These are phyloP conservation scores for Rhododendron ovatum DNA, from an alignment of 148 eudicot species.

Conservation along the genomic window DNA sequence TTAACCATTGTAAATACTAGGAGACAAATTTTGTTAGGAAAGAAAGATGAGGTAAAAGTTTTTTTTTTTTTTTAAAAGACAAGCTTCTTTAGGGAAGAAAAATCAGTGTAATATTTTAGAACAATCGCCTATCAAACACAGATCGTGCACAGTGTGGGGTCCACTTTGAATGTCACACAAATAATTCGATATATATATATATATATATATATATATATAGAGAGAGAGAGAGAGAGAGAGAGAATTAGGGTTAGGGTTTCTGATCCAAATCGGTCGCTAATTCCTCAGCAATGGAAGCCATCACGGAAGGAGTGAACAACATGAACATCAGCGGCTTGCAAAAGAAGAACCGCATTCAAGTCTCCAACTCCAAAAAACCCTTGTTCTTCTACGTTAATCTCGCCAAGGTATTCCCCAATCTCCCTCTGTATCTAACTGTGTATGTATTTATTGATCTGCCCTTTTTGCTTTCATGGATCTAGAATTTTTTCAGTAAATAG, in stretches of 20 bases:
- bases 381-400: conserved; percentile 71
- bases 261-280: neutral
- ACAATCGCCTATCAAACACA: too few species aligned
- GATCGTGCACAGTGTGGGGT: too few species aligned
- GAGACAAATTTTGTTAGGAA: too few species aligned
- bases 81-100: too few species aligned
- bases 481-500: neutral
- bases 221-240: neutral
- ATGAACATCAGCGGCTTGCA: conserved; percentile 34
- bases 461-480: neutral
- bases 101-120: too few species aligned
- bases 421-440: neutral
- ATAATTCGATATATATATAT: too few species aligned
- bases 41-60: too few species aligned
- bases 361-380: conserved; percentile 64
- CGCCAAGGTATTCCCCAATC: conserved; percentile 37
- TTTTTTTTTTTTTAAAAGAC: too few species aligned
- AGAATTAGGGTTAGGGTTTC: conserved; percentile 19
- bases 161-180: too few species aligned
- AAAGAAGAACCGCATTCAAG: conserved; percentile 61
- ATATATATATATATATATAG: neutral
- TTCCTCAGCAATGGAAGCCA: conserved; percentile 35
- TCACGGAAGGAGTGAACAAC: conserved; percentile 43
- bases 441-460: neutral
- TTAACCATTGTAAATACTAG: too few species aligned